Evolutionary conservation across 495 filamentous ascomycete species (phyloP).

Genomic region (Lentithecium fluviatile): DNA sequence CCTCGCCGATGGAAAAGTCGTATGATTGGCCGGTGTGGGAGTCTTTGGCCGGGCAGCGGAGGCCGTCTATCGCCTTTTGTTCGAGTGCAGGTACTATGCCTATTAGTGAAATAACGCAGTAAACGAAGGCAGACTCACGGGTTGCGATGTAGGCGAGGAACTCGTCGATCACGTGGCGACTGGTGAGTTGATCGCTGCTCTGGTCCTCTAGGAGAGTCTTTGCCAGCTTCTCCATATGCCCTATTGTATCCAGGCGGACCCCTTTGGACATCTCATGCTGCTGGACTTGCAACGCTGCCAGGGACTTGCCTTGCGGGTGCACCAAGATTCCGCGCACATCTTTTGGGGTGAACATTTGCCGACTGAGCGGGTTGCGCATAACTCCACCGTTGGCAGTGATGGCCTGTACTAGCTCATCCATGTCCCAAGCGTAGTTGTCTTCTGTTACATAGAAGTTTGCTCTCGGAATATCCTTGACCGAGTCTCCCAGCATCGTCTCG

Average conservation of each 20-base stretch:
- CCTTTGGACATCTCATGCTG: constrained; percentile 44
- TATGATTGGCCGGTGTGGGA: constrained; percentile 44
- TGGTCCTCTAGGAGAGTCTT: constrained; percentile 41
- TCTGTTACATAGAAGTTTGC: constrained; percentile 37
- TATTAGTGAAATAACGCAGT: neutral
- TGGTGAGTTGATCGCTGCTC: constrained; percentile 36
- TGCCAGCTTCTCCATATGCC: constrained; percentile 40
- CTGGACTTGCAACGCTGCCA: constrained; percentile 37
- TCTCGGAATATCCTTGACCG: constrained; percentile 36
- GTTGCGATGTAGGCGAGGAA: constrained; percentile 44
- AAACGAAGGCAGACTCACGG: constrained; percentile 15
- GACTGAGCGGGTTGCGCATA: constrained; percentile 37
- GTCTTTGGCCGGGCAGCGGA: constrained; percentile 45
- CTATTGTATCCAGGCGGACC: constrained; percentile 43
- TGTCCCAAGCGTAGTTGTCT: constrained; percentile 38
- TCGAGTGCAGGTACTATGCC: constrained; percentile 39
- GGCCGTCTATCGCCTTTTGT: constrained; percentile 41
- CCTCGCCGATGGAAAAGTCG: constrained; percentile 45
- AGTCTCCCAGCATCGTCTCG: constrained; percentile 41
- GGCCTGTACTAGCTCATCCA: constrained; percentile 35
- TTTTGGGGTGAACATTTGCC: constrained; percentile 36
- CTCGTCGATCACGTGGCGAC: constrained; percentile 41
- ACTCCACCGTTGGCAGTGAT: constrained; percentile 33
- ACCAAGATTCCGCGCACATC: constrained; percentile 35
- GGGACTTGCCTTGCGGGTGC: constrained; percentile 23